phyloP scores from a whole-genome alignment of 228 moss, liverwort and hornwort genomes.

The Sphagnum magellanicum region DNA sequence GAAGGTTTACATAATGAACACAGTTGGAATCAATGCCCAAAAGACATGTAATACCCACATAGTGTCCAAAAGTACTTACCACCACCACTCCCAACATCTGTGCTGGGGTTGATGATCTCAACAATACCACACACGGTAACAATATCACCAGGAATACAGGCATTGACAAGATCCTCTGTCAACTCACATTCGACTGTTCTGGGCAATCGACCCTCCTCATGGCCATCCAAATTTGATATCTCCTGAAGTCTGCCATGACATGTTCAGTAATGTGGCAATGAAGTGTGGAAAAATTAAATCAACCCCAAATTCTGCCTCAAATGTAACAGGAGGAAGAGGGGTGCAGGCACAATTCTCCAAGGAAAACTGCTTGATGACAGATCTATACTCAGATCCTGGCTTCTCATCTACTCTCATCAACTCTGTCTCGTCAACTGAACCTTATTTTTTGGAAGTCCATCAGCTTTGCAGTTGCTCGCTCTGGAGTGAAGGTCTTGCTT shows the following conservation, averaged over 20 bases:
- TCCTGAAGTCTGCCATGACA: constrained; percentile 65
- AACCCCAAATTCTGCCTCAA: not conserved
- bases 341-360: too few relatives aligned
- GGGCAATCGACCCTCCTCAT: constrained; percentile 96
- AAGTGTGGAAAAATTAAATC: not conserved
- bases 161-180: constrained; percentile 83
- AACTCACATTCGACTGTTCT: constrained; percentile 93
- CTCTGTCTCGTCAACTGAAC: constrained; percentile 14
- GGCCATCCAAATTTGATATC: constrained; percentile 52
- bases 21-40: not conserved
- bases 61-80: constrained; percentile 19
- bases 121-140: constrained; percentile 93
- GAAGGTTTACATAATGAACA: not conserved
- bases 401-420: not conserved
- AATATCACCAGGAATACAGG: constrained; percentile 86
- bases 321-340: too few relatives aligned
- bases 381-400: too few relatives aligned
- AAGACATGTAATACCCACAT: not conserved
- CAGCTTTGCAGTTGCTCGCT: constrained; percentile 57
- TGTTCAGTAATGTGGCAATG: too few relatives aligned
- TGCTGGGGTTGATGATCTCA: constrained; percentile 70
- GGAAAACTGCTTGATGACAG: too few relatives aligned
- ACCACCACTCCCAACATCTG: constrained; percentile 63
- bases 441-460: constrained; percentile 90
- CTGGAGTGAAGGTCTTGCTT: constrained; percentile 69